Conservation (phyloP, 495 filamentous ascomycete genomes). For the Podospora comata region DNA sequence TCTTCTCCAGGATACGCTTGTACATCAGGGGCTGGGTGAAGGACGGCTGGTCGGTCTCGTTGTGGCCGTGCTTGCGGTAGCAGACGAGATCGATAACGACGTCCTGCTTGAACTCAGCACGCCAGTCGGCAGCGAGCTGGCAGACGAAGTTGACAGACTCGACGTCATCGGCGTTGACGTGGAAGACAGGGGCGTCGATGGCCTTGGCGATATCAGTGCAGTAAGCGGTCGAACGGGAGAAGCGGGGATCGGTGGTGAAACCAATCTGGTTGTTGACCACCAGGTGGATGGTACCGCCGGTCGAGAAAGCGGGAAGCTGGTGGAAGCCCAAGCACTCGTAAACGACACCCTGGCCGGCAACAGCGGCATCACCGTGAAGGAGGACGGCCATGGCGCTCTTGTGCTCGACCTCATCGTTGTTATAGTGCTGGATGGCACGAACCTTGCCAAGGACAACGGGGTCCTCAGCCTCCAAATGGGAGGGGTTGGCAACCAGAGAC, state of each 20-base stretch:
- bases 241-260: conserved; percentile 99
- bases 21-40: conserved; percentile 99
- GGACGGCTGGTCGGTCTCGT: conserved; percentile 97
- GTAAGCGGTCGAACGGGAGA: conserved; percentile 94
- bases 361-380: conserved; percentile 95
- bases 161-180: conserved; percentile 97
- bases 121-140: conserved; percentile 94
- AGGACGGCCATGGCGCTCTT: conserved; percentile 90
- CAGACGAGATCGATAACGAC: conserved; percentile 97
- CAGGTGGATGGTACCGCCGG: conserved; percentile 94
- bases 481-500: conserved; percentile 96
- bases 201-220: conserved; percentile 99
- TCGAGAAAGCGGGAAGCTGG: conserved; percentile 89
- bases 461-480: conserved; percentile 97
- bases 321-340: conserved; percentile 99
- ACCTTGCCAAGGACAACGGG: conserved; percentile 97
- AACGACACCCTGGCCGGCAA: conserved; percentile 92
- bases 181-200: conserved; percentile 97
- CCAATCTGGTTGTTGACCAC: conserved; percentile 99
- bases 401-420: conserved; percentile 86
- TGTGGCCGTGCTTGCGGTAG: conserved; percentile 98
- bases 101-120: conserved; percentile 94
- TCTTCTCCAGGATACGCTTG: conserved; percentile 83
- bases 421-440: conserved; percentile 97
- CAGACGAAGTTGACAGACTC: conserved; percentile 98